Evolutionary conservation across 1,284 basidiomycete species (phyloP), one percentile per base, ranked within the genome.

Genomic region (Ustilago curta): DNA sequence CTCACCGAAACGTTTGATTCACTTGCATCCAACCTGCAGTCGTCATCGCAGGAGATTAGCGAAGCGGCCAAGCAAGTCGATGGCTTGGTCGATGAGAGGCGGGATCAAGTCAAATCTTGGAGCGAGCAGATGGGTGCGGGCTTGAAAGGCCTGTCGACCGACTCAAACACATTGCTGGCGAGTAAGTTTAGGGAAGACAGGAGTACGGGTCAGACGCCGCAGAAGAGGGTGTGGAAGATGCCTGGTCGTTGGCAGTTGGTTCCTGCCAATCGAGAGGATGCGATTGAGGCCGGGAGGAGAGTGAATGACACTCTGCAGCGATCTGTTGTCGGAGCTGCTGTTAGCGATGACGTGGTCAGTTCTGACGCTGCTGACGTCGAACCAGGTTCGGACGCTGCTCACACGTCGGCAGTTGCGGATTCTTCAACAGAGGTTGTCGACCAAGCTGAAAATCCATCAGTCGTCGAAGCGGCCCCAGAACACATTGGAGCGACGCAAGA

Each of bases 191-290:
- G 56, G 25, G 42, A 64, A 44, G 63, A 78, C 37, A 63, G 42
- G 32, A 57, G 76, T 21, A 79, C 80, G 11, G 79, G 77, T 14
- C 57, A 65, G n/a, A 82, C 80, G 23, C 79, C 79, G 32, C 71
- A 75, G 54, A 79, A 79, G 48, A 70, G 64, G 14, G 56, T 35
- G 19, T 76, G 67, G 66, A 59, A 67, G 49, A 43, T 75, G 57
- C 65, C 73, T 2, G 57, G 51, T 1, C 32, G 57, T 18, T 79
- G 77, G 77, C 52, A 57, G 19, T 56, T 79, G 4, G 79, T 82
- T 18, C 77, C 80, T 1, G 39, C 44, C 8, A 64, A 69, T 35
- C 66, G 77, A 16, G 45, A 56, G 31, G 70, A 65, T 40, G 80
- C 78, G 8, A 69, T 81, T 37, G 60, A 70, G 49, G 60, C 67